Evolutionary conservation across 2,329 filamentous ascomycete species (phyloP), one percentile per base, ranked within the genome.

Genomic region (Calonectria hawksworthii): DNA sequence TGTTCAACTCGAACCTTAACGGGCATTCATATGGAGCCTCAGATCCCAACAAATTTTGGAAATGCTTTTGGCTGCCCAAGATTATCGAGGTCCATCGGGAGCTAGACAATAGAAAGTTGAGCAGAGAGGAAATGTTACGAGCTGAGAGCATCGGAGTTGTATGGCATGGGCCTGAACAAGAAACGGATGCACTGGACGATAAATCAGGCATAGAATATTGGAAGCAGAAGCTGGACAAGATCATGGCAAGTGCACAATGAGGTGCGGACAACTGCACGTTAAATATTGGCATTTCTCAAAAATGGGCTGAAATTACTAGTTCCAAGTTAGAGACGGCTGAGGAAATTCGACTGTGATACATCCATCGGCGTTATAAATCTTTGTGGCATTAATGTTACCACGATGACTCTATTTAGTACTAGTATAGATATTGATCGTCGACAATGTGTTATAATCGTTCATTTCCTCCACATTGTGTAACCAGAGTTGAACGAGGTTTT

Each of bases 331-430:
- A 86, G 16, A 85, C 84, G 26, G 86, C 85, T 86, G 89, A 2
- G 90, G 84, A 82, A 93, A 93, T 68, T 92, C 90, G 74, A 91
- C 90, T 26, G 92, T 83, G 0, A 93, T 84, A 76, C 93, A 93
- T 0, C 90, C 90, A 76, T 92, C 90, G 4, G 89, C 89, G 10
- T 82, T 87, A 76, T 89, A 86, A n/a, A 88, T 80, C 77, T n/a
- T n/a, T n/a, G n/a, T n/a, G n/a, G n/a, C n/a, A n/a, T n/a, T n/a
- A n/a, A n/a, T n/a, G n/a, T n/a, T n/a, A n/a, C n/a, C n/a, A n/a
- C n/a, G n/a, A n/a, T n/a, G n/a, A n/a, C n/a, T n/a, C n/a, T 95
- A 87, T 0, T 88, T 85, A 0, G 89, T 88, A 0, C 86, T 87
- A 1, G 87, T 89, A 84, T 89, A 95, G 0, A 90, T 90, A 2